phyloP scores from a whole-genome alignment of 2,329 filamentous ascomycete species.

The Alternaria sp. region DNA sequence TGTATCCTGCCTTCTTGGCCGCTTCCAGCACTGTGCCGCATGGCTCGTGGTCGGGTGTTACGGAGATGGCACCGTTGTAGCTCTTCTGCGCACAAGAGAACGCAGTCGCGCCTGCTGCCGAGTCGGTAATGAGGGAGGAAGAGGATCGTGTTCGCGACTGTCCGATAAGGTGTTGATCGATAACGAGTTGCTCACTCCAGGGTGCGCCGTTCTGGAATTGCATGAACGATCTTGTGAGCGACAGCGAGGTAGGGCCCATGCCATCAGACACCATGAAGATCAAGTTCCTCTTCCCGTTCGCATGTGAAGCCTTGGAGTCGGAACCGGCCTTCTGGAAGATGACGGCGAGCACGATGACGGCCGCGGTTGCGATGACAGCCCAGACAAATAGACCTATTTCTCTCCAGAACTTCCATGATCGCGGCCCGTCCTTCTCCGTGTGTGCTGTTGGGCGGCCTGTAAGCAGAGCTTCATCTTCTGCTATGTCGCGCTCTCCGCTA shows the following conservation, averaged over 20 bases:
- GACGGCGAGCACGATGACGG: slow-evolving; percentile 81
- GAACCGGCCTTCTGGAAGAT: slow-evolving; percentile 68
- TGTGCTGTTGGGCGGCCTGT: slow-evolving; percentile 57
- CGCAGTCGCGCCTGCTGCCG: slow-evolving; percentile 93
- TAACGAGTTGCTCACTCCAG: slow-evolving; percentile 73
- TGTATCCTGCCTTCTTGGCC: slow-evolving; percentile 88
- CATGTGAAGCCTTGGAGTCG: slow-evolving; percentile 36
- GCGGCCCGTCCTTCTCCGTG: slow-evolving; percentile 30
- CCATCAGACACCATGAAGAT: slow-evolving; percentile 99
- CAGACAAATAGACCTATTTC: slow-evolving; percentile 80
- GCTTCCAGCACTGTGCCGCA: slow-evolving; percentile 95
- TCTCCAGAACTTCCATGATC: slow-evolving; percentile 66
- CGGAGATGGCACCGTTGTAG: slow-evolving; percentile 95
- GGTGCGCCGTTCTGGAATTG: slow-evolving; percentile 79
- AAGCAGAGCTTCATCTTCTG: slow-evolving; percentile 68
- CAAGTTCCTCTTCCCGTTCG: slow-evolving; percentile 80
- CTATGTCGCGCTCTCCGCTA: slow-evolving; percentile 61
- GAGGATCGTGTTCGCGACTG: slow-evolving; percentile 85
- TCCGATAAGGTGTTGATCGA: slow-evolving; percentile 91
- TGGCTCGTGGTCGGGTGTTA: slow-evolving; percentile 81
- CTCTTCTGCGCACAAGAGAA: slow-evolving; percentile 93
- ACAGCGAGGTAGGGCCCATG: slow-evolving; percentile 93
- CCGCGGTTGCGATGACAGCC: slow-evolving; percentile 80
- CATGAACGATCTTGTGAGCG: slow-evolving; percentile 83
- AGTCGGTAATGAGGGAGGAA: slow-evolving; percentile 89